Evolutionary conservation across 805 yeast genomes (phyloP).

Genomic region (Candida maesae): DNA sequence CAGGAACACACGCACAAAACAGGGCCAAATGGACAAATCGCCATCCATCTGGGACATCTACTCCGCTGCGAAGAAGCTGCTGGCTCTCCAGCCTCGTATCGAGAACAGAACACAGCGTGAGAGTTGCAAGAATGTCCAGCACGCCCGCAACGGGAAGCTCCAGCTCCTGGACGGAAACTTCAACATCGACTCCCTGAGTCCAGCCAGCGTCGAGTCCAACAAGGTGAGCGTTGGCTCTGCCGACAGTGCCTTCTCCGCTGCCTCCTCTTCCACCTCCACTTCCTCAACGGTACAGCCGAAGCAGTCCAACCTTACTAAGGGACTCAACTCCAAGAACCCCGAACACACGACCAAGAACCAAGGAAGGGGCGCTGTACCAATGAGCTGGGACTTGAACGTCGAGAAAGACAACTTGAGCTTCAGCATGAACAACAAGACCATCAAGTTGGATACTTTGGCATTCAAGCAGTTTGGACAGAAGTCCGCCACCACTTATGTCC

Average conservation of each 20-base stretch:
- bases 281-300: constrained; percentile 8
- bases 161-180: constrained; percentile 5
- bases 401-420: constrained; percentile 22
- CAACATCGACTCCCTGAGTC: constrained; percentile 19
- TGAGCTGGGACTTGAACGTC: constrained; percentile 36
- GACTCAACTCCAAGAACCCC: constrained; percentile 8
- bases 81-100: constrained; percentile 29
- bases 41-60: constrained; percentile 33
- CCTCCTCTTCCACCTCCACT: constrained; percentile 12
- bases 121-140: constrained; percentile 22
- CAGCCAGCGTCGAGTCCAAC: constrained; percentile 23
- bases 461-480: constrained; percentile 7
- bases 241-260: constrained; percentile 11
- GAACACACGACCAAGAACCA: constrained; percentile 17
- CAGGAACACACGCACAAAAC: neutral
- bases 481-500: constrained; percentile 10
- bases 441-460: constrained; percentile 13
- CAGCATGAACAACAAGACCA: constrained; percentile 14
- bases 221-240: constrained; percentile 23
- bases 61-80: constrained; percentile 29
- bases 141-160: constrained; percentile 2
- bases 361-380: constrained; percentile 35
- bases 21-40: constrained; percentile 11
- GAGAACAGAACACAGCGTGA: constrained; percentile 30
- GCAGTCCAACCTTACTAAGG: constrained; percentile 24